Evolutionary conservation across 345 rosid species (phyloP).

Genomic region (Pistacia integerrima): DNA sequence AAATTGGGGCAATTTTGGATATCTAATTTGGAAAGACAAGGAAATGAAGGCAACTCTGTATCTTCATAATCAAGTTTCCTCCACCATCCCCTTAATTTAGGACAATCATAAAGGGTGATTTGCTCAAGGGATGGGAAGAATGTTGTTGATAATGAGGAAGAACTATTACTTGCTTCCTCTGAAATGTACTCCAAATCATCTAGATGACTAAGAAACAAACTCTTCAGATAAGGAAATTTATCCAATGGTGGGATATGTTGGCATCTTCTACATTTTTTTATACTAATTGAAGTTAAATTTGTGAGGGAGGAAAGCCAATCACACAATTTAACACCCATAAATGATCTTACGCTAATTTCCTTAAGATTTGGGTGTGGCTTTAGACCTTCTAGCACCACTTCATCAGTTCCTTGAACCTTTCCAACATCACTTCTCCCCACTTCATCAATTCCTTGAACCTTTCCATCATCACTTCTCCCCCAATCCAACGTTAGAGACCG

Average conservation of each 20-base stretch:
- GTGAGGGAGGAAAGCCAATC: background rate
- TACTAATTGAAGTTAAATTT: background rate
- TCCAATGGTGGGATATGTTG: background rate
- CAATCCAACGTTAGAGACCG: background rate
- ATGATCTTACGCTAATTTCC: background rate
- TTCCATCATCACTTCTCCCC: too few relatives aligned
- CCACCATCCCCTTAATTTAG: constrained; percentile 11
- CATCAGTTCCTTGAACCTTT: background rate
- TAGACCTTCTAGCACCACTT: background rate
- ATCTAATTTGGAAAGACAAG: background rate
- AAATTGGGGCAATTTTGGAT: background rate
- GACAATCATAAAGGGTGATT: background rate
- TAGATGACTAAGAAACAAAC: background rate
- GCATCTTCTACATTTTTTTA: background rate
- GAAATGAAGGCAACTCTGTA: too few relatives aligned
- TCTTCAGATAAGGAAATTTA: background rate
- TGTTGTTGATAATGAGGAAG: too few relatives aligned
- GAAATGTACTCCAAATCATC: background rate
- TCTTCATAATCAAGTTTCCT: background rate
- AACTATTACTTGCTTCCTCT: background rate
- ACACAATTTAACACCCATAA: background rate
- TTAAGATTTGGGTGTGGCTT: background rate
- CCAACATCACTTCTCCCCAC: too few relatives aligned
- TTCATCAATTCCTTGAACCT: too few relatives aligned
- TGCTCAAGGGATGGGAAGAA: constrained; percentile 1